Evolutionary conservation across 305 asterid genomes (phyloP).

Genomic region (Ilex paraguariensis): DNA sequence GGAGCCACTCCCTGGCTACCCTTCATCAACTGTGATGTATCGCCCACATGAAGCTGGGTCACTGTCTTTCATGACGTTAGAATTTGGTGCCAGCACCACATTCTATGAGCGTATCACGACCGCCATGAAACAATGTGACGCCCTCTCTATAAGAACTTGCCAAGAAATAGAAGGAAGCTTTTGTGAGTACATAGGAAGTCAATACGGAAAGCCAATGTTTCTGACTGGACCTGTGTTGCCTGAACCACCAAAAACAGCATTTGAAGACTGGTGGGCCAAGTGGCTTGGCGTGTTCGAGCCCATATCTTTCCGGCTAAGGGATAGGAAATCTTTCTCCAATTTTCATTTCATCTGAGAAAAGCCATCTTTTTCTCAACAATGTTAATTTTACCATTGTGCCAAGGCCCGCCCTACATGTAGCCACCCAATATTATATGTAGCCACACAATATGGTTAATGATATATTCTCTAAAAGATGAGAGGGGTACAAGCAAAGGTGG

Average conservation of each 20-base stretch:
- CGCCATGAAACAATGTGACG: conserved; percentile 20
- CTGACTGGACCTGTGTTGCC: conserved; percentile 30
- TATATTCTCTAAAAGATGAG: too few species aligned
- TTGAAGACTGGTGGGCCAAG: conserved; percentile 14
- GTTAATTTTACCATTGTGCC: too few species aligned
- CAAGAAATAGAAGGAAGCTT: conserved; percentile 28
- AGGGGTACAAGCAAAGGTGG: too few species aligned
- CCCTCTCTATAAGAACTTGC: conserved; percentile 25
- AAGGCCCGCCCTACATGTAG: too few species aligned
- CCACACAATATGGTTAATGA: too few species aligned
- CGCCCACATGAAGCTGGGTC: conserved; percentile 17
- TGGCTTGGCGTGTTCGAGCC: conserved; percentile 16
- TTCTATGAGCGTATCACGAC: conserved; percentile 10
- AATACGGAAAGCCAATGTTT: conserved; percentile 13
- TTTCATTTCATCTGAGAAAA: too few species aligned
- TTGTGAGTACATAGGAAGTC: conserved; percentile 19
- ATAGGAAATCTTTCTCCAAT: too few species aligned
- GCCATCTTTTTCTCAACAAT: not conserved
- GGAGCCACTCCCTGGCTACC: conserved; percentile 24
- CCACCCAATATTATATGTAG: too few species aligned
- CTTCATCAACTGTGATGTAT: conserved; percentile 13
- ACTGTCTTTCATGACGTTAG: conserved; percentile 10
- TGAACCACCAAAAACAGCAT: not conserved
- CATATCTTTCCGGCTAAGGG: too few species aligned
- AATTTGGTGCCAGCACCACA: conserved; percentile 12